Base-by-base conservation (phyloP, 1,284 basidiomycete genomes). In the Tranzscheliella williamsii region DNA sequence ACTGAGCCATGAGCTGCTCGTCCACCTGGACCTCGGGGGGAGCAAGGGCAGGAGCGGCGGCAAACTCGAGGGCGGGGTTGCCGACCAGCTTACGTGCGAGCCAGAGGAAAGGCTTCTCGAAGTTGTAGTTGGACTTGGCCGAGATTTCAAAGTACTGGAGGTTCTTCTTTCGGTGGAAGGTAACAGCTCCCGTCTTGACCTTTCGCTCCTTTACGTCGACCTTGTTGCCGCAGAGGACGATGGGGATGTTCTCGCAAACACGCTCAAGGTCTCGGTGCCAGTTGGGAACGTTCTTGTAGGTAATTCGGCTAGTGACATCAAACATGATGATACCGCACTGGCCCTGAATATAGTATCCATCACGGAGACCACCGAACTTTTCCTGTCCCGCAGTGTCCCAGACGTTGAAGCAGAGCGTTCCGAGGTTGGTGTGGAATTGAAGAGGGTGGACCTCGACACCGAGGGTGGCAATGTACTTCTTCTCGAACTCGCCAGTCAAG, bases 241-340 rank as follows among this genome's bases (percentile, higher is more conserved):
- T 96, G 56, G 95, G 94, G 78, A 98, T 98, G 83, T 91, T 95
- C 82, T 98, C 94, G 81, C 95, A 98, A 42, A 99, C 95, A 68
- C 95, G 91, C 83, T 98, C 95, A 72, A 98, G 87, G 80, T 97
- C 94, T 79, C 95, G 89, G 85, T 97, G 92, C 95, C 95, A 99
- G 85, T 98, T 99, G 74, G 95, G 95, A 32, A 99, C 95, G 81
- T 98, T 98, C 85, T 98, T 98, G 85, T 98, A 99, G 47, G 95
- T 99, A 85, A 98, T 99, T 76, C 95, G 88, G 47, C 93, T 94
- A 54, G 95, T 98, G 61, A 99, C 95, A 79, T 98, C 95, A 82
- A 99, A 99, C 95, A 99, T 98, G 86, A 98, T 98, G 84, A 98
- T 98, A 79, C 95, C 95, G 78, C 93, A 98, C 81, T 98, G 93